Conservation (phyloP, 2,329 filamentous ascomycete species). For the Botrytis squamosa region DNA sequence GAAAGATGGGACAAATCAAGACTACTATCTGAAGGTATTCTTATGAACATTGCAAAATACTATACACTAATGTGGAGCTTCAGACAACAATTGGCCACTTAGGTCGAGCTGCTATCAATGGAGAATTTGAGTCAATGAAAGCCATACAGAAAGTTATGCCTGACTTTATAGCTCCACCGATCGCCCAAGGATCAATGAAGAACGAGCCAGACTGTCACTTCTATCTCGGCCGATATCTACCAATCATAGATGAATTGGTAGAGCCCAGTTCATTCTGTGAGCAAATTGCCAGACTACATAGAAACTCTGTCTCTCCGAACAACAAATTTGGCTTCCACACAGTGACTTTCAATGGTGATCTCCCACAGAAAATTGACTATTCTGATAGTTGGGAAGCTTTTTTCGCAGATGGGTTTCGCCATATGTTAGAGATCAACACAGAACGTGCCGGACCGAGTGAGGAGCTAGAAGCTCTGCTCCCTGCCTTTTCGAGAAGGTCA, state of each 20-base stretch:
- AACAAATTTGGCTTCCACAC: background rate
- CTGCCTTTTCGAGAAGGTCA: constrained; percentile 25
- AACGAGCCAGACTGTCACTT: background rate
- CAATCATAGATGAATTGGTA: background rate
- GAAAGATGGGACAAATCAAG: background rate
- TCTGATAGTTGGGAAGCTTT: constrained; percentile 4
- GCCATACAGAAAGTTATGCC: background rate
- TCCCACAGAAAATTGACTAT: background rate
- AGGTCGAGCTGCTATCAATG: background rate
- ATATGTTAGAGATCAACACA: background rate
- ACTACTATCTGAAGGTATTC: background rate
- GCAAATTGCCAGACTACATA: background rate
- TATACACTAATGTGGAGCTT: background rate
- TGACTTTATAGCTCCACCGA: background rate
- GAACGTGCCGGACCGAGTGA: constrained; percentile 24
- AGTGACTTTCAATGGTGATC: background rate
- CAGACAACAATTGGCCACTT: background rate
- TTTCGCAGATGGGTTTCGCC: background rate
- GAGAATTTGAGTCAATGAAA: constrained; percentile 9
- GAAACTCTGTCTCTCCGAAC: background rate
- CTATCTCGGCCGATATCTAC: background rate
- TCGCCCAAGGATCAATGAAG: background rate
- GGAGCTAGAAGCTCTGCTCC: constrained; percentile 28
- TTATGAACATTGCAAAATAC: background rate
- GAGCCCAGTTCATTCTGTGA: background rate